Conservation (phyloP, 1,139 yeast species). For the Yamadazyma triangularis region DNA sequence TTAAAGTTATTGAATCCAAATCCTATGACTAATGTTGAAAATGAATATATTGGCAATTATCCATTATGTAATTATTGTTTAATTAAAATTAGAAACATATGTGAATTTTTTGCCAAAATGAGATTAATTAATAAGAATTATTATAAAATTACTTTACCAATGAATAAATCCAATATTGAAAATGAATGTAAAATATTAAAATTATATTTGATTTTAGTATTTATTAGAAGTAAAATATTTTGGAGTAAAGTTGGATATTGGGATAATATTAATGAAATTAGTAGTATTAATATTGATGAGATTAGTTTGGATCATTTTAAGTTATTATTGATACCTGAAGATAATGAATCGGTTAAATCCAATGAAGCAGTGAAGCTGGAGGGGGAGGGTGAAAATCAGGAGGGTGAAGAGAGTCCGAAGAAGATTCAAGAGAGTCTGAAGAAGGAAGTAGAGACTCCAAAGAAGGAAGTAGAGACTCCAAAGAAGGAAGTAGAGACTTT, state of each 20-base stretch:
- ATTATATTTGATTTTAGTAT: constrained; percentile 22
- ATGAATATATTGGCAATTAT: constrained; percentile 34
- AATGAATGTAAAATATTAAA: constrained; percentile 25
- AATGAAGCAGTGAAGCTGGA: constrained; percentile 9
- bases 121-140: constrained; percentile 56
- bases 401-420: constrained; percentile 1
- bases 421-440: constrained; percentile 1
- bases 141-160: constrained; percentile 23
- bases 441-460: not conserved
- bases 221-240: constrained; percentile 48
- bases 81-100: constrained; percentile 68
- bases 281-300: constrained; percentile 27
- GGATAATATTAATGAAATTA: constrained; percentile 38
- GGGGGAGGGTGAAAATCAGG: constrained; percentile 1
- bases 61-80: constrained; percentile 87
- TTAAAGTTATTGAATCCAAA: constrained; percentile 40
- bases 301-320: constrained; percentile 20
- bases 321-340: constrained; percentile 7
- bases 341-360: constrained; percentile 6
- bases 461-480: not conserved
- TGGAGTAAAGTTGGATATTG: constrained; percentile 82
- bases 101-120: constrained; percentile 74
- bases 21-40: constrained; percentile 12
- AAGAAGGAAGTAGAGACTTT: not conserved
- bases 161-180: constrained; percentile 9